A percentile compares a stretch with the other conserved stretches of the same genome.
phyloP scores from a whole-genome alignment of 768 basidiomycete species.

The Trametes meyenii region DNA sequence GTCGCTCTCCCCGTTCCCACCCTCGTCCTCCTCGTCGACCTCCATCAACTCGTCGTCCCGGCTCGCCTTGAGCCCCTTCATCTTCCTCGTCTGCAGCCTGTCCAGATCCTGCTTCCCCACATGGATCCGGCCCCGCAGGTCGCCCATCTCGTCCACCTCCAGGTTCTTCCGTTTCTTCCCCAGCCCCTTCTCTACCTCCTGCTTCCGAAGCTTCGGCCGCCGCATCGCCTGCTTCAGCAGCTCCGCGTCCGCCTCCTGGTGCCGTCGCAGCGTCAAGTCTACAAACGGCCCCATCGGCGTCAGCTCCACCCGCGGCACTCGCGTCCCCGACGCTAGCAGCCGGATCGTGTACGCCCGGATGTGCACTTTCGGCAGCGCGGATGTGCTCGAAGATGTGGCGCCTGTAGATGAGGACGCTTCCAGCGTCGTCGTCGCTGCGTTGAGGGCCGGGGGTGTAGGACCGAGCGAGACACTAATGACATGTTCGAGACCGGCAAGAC shows the following conservation, averaged over 20 bases:
- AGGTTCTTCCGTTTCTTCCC: conserved; percentile 95
- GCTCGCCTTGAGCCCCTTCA: conserved; percentile 83
- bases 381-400: conserved; percentile 7
- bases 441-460: conserved; percentile 61
- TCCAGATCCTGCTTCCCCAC: conserved; percentile 85
- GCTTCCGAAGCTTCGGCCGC: conserved; percentile 86
- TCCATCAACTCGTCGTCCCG: conserved; percentile 27
- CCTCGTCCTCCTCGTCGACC: conserved; percentile 10
- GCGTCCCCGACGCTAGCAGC: conserved; percentile 74
- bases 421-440: conserved; percentile 38
- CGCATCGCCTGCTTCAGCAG: conserved; percentile 79
- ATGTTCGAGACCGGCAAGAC: conserved; percentile 82
- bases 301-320: conserved; percentile 80
- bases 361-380: conserved; percentile 76
- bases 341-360: conserved; percentile 83
- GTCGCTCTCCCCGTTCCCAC: conserved; percentile 23
- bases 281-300: conserved; percentile 90
- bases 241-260: conserved; percentile 76
- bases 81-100: conserved; percentile 89
- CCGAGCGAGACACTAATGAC: conserved; percentile 82
- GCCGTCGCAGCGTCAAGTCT: conserved; percentile 78
- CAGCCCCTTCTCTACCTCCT: conserved; percentile 80
- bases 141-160: conserved; percentile 98
- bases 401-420: conserved; percentile 25
- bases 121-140: conserved; percentile 89